phyloP scores from a whole-genome alignment of 2,329 filamentous ascomycete genomes.

The Onygenales sp. region DNA sequence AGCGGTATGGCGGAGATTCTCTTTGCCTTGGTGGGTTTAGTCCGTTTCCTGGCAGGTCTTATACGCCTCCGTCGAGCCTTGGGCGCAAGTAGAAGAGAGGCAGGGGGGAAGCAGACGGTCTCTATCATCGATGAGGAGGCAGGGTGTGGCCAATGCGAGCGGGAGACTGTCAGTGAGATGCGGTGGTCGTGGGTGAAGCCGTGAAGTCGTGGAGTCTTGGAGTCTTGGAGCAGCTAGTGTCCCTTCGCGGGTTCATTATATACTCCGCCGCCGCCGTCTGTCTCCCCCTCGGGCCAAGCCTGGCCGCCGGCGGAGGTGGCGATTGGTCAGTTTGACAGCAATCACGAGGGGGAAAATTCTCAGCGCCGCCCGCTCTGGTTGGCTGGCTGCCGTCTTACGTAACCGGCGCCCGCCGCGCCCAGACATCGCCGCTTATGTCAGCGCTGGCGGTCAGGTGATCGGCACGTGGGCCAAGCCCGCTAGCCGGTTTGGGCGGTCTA shows the following conservation, averaged over 20 bases:
- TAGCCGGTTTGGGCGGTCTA: background rate
- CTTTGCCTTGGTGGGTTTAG: too few species aligned
- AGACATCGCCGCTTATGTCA: background rate
- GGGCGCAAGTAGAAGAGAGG: too few species aligned
- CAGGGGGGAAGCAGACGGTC: too few species aligned
- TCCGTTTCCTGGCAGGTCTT: too few species aligned
- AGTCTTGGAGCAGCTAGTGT: too few species aligned
- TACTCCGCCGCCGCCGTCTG: background rate
- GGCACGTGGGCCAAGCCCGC: background rate
- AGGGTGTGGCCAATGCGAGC: too few species aligned
- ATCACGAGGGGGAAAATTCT: constrained; percentile 5
- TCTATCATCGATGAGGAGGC: too few species aligned
- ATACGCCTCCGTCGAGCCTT: too few species aligned
- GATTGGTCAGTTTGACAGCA: constrained; percentile 30
- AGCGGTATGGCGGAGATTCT: background rate
- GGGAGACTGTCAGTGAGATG: too few species aligned
- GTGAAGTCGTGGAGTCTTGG: too few species aligned
- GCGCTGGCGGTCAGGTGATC: background rate
- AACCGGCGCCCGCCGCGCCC: background rate
- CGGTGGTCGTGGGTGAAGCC: too few species aligned
- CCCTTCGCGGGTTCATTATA: background rate
- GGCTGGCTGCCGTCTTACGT: background rate
- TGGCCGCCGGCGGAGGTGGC: constrained; percentile 4
- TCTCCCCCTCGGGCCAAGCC: background rate
- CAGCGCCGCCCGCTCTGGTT: background rate